Evolutionary conservation across 2,329 filamentous ascomycete species (phyloP), one percentile per base, ranked within the genome.

Genomic region (Cadophora sp.): DNA sequence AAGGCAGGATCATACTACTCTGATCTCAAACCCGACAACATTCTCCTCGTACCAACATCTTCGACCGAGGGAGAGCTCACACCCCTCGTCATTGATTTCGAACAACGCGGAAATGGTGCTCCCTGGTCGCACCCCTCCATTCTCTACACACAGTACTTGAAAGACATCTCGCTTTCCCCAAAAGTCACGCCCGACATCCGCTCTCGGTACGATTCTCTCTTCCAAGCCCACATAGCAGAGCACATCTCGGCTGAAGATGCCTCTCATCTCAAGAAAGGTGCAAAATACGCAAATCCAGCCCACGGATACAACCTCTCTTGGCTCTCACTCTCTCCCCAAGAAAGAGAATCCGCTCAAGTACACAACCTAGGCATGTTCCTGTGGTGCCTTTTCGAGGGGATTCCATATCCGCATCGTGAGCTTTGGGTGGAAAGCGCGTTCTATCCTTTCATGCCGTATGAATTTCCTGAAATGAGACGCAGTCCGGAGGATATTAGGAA

Each of bases 11-110:
- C 27, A 13, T 63, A 64, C n/a, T 66, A 68, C 53, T 48, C 50
- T 5, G 64, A 68, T 30, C n/a, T 68, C 9, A 51, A 55, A 30
- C 59, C 55, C 4, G 60, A 68, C 59, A 68, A 68, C 51, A 60
- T 68, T 36, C 8, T 64, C n/a, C 5, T 60, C 1, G 39, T 43
- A 18, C 16, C 39, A 18, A 5, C 39, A 18, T 18, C 39, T 43
- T 33, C 36, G 14, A n/a, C 22, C n/a, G 22, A 20, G 4, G 47
- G 43, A 55, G 22, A 51, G 13, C n/a, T 50, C 14, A 43, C 3
- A 43, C 39, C 39, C 39, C 9, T 64, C 3, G 14, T 64, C 18
- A 64, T 64, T 30, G 61, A 64, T 64, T 64, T 64, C 50, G 61
- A 64, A 20, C 11, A 22, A 7, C 48, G 61, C 8, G 36, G 33